phyloP scores from a whole-genome alignment of 2,329 filamentous ascomycete species.

The Hortaea sp. region DNA sequence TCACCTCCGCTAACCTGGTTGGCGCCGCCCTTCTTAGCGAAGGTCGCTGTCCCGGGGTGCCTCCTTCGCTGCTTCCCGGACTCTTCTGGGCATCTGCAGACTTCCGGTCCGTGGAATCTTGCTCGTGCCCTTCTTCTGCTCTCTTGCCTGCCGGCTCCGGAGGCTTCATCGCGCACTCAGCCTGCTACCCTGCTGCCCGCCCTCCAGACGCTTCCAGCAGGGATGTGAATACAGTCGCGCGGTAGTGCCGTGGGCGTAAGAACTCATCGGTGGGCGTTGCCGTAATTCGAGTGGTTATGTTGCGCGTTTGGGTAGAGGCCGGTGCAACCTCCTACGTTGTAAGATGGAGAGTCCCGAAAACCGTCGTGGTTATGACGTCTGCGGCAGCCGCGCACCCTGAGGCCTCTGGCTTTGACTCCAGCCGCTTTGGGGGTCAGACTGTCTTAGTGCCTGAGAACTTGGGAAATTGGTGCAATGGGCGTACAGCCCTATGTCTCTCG shows the following conservation, averaged over 20 bases:
- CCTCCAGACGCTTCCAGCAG: neutral
- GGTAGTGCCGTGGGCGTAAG: neutral
- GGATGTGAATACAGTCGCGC: neutral
- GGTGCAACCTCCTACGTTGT: too few species aligned
- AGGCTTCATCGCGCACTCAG: conserved; percentile 5
- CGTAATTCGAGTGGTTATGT: too few species aligned
- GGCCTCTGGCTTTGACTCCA: too few species aligned
- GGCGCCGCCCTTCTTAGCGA: conserved; percentile 4
- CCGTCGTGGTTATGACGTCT: too few species aligned
- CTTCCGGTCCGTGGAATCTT: neutral
- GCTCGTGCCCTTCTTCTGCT: conserved; percentile 1
- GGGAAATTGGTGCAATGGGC: too few species aligned
- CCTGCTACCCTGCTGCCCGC: neutral
- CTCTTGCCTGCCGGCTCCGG: neutral
- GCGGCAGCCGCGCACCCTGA: too few species aligned
- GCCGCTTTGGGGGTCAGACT: too few species aligned
- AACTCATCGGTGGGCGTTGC: neutral
- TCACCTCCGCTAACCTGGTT: conserved; percentile 6
- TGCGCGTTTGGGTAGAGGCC: too few species aligned
- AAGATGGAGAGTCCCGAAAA: too few species aligned
- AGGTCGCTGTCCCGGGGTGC: neutral
- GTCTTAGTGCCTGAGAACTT: too few species aligned
- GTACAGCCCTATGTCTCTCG: too few species aligned
- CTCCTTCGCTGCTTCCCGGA: neutral
- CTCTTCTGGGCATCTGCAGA: too few species aligned